Evolutionary conservation across 208 protist species (phyloP).

Genomic region (Leptomonas pyrrhocoris): DNA sequence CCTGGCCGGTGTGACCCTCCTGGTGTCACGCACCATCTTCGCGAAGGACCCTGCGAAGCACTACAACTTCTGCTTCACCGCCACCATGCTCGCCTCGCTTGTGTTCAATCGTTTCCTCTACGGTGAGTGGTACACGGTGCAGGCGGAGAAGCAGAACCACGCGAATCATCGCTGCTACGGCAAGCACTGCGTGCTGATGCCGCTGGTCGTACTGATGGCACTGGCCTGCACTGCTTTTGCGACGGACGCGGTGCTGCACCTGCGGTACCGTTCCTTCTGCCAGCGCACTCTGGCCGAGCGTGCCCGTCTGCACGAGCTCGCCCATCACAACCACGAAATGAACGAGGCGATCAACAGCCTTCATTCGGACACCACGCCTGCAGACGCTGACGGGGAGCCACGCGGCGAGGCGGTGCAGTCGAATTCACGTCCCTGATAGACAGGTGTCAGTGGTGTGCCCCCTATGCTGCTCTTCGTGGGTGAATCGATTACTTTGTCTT

Average conservation of each 20-base stretch:
- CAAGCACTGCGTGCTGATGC: conserved; percentile 54
- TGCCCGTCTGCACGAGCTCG: conserved; percentile 39
- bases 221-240: conserved; percentile 33
- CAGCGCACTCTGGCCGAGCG: conserved; percentile 49
- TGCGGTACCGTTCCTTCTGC: conserved; percentile 48
- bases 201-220: conserved; percentile 43
- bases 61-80: no score
- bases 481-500: no score
- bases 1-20: no score
- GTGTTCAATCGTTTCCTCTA: conserved; percentile 70
- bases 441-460: no score
- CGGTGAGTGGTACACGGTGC: conserved; percentile 70
- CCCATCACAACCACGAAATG: background rate
- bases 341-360: background rate
- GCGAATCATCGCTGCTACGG: conserved; percentile 38
- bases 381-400: no score
- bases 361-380: no score
- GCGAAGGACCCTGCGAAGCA: conserved; percentile 62
- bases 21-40: conserved; percentile 70
- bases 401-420: no score
- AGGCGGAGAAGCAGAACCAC: conserved; percentile 51
- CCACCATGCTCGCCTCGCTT: conserved; percentile 43
- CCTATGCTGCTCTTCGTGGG: no score
- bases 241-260: conserved; percentile 36
- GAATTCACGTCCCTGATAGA: no score